phyloP scores from a whole-genome alignment of 1,284 basidiomycete genomes.

The Austroboletus niveus region DNA sequence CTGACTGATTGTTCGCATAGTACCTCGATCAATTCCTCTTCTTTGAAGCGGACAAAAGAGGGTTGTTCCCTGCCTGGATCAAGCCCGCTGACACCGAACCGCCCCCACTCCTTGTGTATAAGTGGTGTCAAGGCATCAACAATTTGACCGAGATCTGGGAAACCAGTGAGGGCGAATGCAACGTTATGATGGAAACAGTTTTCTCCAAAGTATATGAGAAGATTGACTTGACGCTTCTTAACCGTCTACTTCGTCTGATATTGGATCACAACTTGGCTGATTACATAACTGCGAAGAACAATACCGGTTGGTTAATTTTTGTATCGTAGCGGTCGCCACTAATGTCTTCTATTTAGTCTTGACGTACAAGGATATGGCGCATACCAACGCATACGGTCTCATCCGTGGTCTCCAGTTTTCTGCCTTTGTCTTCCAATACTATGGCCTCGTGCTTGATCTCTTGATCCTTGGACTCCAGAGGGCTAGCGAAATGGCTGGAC shows the following conservation, averaged over 20 bases:
- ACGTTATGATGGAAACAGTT: constrained; percentile 97
- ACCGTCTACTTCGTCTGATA: constrained; percentile 90
- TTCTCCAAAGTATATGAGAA: constrained; percentile 97
- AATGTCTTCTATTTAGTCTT: constrained; percentile 46
- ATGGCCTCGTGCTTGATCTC: constrained; percentile 87
- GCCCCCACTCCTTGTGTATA: constrained; percentile 94
- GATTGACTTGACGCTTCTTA: constrained; percentile 92
- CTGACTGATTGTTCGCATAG: constrained; percentile 35
- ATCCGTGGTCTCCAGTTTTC: constrained; percentile 96
- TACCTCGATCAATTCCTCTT: constrained; percentile 91
- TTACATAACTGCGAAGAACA: constrained; percentile 98
- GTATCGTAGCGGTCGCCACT: neutral
- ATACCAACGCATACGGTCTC: constrained; percentile 89
- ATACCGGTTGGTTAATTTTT: constrained; percentile 54
- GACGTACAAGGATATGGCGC: constrained; percentile 94
- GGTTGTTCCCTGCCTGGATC: constrained; percentile 96
- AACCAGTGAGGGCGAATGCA: constrained; percentile 93
- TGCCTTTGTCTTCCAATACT: constrained; percentile 97
- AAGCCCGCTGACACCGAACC: constrained; percentile 97
- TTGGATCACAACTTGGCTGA: constrained; percentile 97
- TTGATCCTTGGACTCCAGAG: constrained; percentile 92
- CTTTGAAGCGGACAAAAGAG: constrained; percentile 95
- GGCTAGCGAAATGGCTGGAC: constrained; percentile 96
- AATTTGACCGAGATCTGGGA: constrained; percentile 96
- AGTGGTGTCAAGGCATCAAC: constrained; percentile 95